Evolutionary conservation across 805 yeast genomes (phyloP).

Genomic region (Cyberlindnera amylophila): DNA sequence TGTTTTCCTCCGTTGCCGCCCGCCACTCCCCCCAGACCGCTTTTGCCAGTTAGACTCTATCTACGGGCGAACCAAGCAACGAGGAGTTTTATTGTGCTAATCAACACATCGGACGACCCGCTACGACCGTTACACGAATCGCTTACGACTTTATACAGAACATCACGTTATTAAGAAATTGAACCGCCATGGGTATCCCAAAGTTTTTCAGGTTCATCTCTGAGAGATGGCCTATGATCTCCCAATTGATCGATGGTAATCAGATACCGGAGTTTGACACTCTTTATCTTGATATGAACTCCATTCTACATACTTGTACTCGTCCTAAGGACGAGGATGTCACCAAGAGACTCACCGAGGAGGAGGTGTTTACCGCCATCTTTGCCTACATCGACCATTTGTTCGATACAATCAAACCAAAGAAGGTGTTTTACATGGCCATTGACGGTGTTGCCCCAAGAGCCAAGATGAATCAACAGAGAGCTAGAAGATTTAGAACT

Average conservation of each 20-base stretch:
- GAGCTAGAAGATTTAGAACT: conserved; percentile 88
- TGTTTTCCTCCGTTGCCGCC: too few relatives aligned
- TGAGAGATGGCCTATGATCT: conserved; percentile 97
- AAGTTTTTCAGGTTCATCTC: conserved; percentile 95
- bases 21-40: too few relatives aligned
- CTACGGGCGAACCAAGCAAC: too few relatives aligned
- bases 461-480: conserved; percentile 96
- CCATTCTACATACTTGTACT: conserved; percentile 90
- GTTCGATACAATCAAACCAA: conserved; percentile 82
- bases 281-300: conserved; percentile 94
- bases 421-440: conserved; percentile 84
- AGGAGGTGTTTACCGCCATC: conserved; percentile 87
- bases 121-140: background rate
- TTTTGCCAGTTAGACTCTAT: too few relatives aligned
- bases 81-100: background rate
- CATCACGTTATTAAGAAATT: too few relatives aligned
- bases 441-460: conserved; percentile 99
- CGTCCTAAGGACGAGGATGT: conserved; percentile 73
- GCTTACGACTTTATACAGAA: background rate
- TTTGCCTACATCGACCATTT: conserved; percentile 93
- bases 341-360: conserved; percentile 72
- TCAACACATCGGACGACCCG: background rate
- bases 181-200: conserved; percentile 73
- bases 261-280: conserved; percentile 94
- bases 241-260: conserved; percentile 75